Conservation (phyloP, 441 rosid species). For the Melastoma candidum region DNA sequence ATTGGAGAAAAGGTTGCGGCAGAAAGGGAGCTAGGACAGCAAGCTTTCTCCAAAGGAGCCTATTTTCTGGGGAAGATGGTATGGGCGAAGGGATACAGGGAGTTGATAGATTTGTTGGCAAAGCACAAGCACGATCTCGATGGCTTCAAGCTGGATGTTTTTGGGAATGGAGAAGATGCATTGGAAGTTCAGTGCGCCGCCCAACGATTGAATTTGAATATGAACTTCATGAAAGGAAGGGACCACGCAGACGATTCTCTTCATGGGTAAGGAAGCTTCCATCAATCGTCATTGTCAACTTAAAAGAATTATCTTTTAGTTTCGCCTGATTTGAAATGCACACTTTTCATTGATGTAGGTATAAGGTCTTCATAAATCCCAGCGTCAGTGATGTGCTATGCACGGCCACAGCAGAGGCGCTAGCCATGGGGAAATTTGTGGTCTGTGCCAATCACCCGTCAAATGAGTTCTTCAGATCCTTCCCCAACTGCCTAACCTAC, state of each 20-base stretch:
- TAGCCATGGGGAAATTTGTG: conserved; percentile 96
- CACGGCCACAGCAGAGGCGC: conserved; percentile 99
- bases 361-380: conserved; percentile 96
- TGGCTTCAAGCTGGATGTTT: conserved; percentile 81
- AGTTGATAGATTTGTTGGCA: conserved; percentile 73
- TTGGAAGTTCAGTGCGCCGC: conserved; percentile 73
- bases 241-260: conserved; percentile 94
- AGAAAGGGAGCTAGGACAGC: conserved; percentile 79
- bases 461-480: conserved; percentile 88
- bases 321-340: background rate
- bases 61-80: conserved; percentile 97
- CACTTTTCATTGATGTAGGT: conserved; percentile 42
- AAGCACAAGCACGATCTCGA: conserved; percentile 70
- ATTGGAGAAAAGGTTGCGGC: conserved; percentile 81
- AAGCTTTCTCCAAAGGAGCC: conserved; percentile 91
- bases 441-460: conserved; percentile 97
- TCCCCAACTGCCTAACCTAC: conserved; percentile 92
- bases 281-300: background rate
- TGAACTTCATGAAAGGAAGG: conserved; percentile 81
- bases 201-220: conserved; percentile 52
- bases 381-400: conserved; percentile 94
- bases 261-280: conserved; percentile 48
- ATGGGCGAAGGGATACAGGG: conserved; percentile 98
- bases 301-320: background rate
- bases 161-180: conserved; percentile 95